Percentiles rank a stretch among this genome's conserved stretches.
phyloP scores from a whole-genome alignment of 192 early-diverging fungal genomes.

The Gonapodya sp. region DNA sequence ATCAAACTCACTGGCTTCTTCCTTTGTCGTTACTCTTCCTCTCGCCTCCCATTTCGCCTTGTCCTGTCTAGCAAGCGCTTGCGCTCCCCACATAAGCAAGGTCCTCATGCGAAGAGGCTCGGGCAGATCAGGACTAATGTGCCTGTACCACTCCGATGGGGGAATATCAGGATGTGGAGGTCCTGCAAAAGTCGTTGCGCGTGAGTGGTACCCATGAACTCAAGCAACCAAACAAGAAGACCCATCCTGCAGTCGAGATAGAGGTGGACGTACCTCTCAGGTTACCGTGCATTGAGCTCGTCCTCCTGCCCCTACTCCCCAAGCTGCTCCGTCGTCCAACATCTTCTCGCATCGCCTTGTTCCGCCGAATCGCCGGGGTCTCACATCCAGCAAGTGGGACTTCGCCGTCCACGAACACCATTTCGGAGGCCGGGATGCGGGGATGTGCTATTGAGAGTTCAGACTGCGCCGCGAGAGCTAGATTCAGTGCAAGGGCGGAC shows the following conservation, averaged over 20 bases:
- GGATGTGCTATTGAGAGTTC: neutral
- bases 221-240: neutral
- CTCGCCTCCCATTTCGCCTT: neutral
- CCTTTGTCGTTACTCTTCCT: neutral
- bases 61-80: neutral
- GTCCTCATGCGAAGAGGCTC: neutral
- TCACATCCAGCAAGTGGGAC: neutral
- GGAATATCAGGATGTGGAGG: neutral
- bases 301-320: neutral
- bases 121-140: neutral
- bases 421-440: neutral
- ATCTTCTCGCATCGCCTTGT: constrained; percentile 9
- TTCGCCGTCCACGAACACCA: neutral
- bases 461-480: neutral
- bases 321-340: neutral
- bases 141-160: neutral
- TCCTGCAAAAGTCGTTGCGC: neutral
- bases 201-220: neutral
- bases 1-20: too few species aligned
- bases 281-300: neutral
- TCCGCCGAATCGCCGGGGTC: constrained; percentile 1
- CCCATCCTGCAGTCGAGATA: neutral
- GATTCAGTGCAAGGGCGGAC: neutral
- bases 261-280: neutral
- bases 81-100: neutral